A percentile compares a stretch with the other conserved stretches of the same genome.
Evolutionary conservation across 805 yeast species (phyloP).

Genomic region (Starmerella stigmatis): DNA sequence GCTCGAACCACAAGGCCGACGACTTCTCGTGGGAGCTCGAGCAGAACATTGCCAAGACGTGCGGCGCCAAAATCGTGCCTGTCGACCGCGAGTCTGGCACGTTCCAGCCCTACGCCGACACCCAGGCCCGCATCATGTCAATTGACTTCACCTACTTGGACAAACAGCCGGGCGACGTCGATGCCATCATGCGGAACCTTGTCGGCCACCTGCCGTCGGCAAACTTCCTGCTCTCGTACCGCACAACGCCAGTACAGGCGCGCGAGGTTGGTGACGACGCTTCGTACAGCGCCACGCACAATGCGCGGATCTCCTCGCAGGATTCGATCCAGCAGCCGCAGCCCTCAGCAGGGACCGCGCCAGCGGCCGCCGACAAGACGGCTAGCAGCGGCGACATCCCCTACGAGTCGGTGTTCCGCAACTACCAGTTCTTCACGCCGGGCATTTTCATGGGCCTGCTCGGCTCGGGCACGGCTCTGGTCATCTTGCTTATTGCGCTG

Average conservation of each 20-base stretch:
- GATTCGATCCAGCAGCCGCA: no score
- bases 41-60: conserved; percentile 32
- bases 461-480: conserved; percentile 50
- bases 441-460: conserved; percentile 71
- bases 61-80: conserved; percentile 41
- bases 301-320: no score
- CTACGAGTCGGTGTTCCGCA: conserved; percentile 40
- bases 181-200: conserved; percentile 27
- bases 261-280: not conserved
- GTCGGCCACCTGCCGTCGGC: conserved; percentile 29
- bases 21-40: conserved; percentile 5
- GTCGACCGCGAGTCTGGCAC: conserved; percentile 35
- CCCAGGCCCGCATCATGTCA: conserved; percentile 49
- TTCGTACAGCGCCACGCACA: no score
- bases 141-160: conserved; percentile 40
- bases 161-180: conserved; percentile 14
- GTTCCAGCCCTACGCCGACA: conserved; percentile 49
- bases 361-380: no score
- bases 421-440: conserved; percentile 63
- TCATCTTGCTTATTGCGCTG: conserved; percentile 22
- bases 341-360: no score
- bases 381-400: not conserved
- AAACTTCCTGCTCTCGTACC: conserved; percentile 30
- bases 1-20: conserved; percentile 4
- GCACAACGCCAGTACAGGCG: conserved; percentile 22